These are phyloP conservation scores for Leishmania guyanensis DNA, from an alignment of 208 protist genomes.

Conservation along the genomic window DNA sequence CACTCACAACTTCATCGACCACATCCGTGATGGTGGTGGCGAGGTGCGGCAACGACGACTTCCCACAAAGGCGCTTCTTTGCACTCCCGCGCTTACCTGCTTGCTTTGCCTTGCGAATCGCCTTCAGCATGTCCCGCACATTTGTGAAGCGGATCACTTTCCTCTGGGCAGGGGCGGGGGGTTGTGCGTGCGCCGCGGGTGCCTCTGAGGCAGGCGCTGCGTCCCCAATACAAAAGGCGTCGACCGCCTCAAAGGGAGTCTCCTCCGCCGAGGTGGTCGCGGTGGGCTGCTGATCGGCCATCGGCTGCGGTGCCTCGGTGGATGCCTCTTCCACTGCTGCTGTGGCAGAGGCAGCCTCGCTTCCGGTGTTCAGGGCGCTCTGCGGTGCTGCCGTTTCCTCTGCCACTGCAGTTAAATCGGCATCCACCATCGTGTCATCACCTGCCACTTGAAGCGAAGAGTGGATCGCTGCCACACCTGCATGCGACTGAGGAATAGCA, in stretches of 20 bases:
- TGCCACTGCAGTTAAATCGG: background rate
- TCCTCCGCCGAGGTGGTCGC: background rate
- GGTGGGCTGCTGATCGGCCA: background rate
- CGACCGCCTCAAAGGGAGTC: background rate
- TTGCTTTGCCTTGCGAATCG: conserved; percentile 14
- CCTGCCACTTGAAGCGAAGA: background rate
- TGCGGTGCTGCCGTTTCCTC: conserved; percentile 2
- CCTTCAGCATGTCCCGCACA: conserved; percentile 7
- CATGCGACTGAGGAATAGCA: background rate
- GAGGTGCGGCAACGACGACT: background rate
- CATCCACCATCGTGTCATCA: background rate
- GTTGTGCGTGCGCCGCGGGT: background rate
- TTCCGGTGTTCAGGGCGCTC: background rate
- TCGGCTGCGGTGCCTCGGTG: background rate
- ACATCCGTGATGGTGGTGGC: background rate
- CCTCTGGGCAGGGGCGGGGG: background rate
- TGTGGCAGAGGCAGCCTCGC: background rate
- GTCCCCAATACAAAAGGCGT: background rate
- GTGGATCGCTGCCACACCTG: background rate
- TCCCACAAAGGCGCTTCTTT: background rate
- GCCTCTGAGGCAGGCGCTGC: background rate
- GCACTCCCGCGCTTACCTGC: background rate
- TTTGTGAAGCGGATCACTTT: conserved; percentile 13
- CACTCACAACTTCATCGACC: background rate
- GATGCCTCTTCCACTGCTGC: background rate